Conservation (phyloP, 2,329 filamentous ascomycete genomes). For the Coleophoma eucalyptorum region DNA sequence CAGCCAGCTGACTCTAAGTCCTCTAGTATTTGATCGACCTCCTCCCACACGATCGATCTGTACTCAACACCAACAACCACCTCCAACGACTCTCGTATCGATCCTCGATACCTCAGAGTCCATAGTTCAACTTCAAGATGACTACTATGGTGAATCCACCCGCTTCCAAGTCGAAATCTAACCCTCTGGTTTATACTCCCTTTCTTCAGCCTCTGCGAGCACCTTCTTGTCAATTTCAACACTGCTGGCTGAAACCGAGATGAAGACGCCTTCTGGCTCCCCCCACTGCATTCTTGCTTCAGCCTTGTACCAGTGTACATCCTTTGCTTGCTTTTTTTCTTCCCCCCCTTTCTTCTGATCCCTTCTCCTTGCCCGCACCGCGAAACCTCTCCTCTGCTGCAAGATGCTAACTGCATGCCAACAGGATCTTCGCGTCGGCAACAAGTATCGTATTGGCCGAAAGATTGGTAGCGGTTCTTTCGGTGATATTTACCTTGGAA, state of each 20-base stretch:
- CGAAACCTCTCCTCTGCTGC: too few relatives aligned
- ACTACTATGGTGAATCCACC: slow-evolving; percentile 55
- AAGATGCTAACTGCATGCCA: slow-evolving; percentile 10
- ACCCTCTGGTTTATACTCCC: slow-evolving; percentile 34
- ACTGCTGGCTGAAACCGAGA: slow-evolving; percentile 13
- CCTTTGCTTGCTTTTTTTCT: slow-evolving; percentile 1
- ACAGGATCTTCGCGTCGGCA: slow-evolving; percentile 97
- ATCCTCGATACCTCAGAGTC: slow-evolving; percentile 25
- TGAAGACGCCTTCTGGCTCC: slow-evolving; percentile 6
- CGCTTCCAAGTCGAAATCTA: slow-evolving; percentile 31
- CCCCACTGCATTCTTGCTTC: slow-evolving; percentile 9
- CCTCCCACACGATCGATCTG: slow-evolving; percentile 8
- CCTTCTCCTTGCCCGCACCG: not conserved
- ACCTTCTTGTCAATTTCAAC: slow-evolving; percentile 23
- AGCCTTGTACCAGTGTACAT: slow-evolving; percentile 20
- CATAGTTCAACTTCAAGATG: slow-evolving; percentile 42
- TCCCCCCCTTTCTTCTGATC: slow-evolving; percentile 1
- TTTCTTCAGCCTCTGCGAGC: slow-evolving; percentile 27
- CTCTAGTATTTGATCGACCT: slow-evolving; percentile 8
- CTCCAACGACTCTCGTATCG: slow-evolving; percentile 25
- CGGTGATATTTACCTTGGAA: slow-evolving; percentile 97
- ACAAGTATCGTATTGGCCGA: slow-evolving; percentile 98
- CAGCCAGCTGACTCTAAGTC: slow-evolving; percentile 15
- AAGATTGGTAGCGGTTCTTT: slow-evolving; percentile 98
- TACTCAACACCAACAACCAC: not conserved